Base-by-base conservation (phyloP, 2,329 filamentous ascomycete genomes). In the Microsporum canis region DNA sequence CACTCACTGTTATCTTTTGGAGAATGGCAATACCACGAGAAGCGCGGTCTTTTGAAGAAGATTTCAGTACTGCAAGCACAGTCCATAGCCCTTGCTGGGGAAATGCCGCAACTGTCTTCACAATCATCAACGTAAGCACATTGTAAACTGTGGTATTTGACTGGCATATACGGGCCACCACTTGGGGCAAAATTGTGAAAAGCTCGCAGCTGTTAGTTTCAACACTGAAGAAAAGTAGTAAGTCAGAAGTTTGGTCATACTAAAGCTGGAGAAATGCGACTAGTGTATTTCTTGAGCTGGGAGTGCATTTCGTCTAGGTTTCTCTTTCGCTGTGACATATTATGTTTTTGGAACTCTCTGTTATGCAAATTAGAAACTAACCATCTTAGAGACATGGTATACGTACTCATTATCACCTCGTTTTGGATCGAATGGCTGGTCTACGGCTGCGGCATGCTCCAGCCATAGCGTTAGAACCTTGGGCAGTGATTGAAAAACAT, bases 101-200 rank as follows among this genome's bases (percentile, higher is more conserved):
- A 72, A 96, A 88, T n/a, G 84, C 80, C 47, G 85, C 81, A 6
- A 95, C 86, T n/a, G 96, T 89, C 71, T 89, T 92, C 63, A 87
- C 77, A 60, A 99, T 91, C 66, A 97, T 92, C 38, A 82, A 81
- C 59, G 86, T 84, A 5, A 99, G 77, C 7, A 88, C 78, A 62
- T 86, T 84, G 74, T 89, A 95, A 1, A 96, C 90, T 1, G 85
- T 83, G 3, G 74, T 74, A 71, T 96, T 89, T 0, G 87, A 85
- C 75, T 99, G 94, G 53, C 88, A 89, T 68, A 99, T 96, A 36
- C 94, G 86, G n/a, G 92, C 94, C 61, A 99, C 88, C 64, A 99
- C 88, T 73, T 99, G 94, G 3, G 94, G 88, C 47, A 99, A 79
- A 4, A 92, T 84, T 1, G 80, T 81, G 66, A 80, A 80, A 33